Base-by-base conservation (phyloP, 1,139 yeast species). In the Meyerozyma sp. region DNA sequence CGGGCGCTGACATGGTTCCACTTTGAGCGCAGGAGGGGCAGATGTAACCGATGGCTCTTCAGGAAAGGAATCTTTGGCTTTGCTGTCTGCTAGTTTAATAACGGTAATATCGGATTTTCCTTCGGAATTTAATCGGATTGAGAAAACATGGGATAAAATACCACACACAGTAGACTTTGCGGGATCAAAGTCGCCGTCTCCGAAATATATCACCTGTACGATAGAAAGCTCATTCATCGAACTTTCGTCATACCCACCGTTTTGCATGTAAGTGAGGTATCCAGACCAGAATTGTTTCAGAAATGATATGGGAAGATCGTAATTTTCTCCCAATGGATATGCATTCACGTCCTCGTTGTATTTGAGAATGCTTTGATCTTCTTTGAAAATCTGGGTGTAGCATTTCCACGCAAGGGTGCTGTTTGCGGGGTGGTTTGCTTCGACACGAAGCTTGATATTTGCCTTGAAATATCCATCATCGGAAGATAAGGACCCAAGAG, bases 231-330 rank as follows among this genome's bases (percentile, higher is more conserved):
- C 44, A 14, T 48, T 46, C 36, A 71, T 50, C 25, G 57, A 55
- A 35, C 56, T 49, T 27, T 56, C 61, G 21, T 59, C 54, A 29
- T 45, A 40, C n/a, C 62, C 50, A 2, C 76, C 77, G 54, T 68
- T 69, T 25, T 59, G 50, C 42, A 70, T 55, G 45, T 58, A 69
- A 14, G 69, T 59, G 30, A 73, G 52, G 49, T 63, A 68, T 0
- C 78, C 77, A 2, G 66, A 55, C 64, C 73, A 69, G 49, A 72
- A 73, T 26, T 56, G 58, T 47, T 62, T 66, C 52, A 70, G 53
- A 44, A 72, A 69, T 6, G 78, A 77, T 8, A 68, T 51, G 36
- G 63, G 63, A n/a, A 71, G 54, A 11, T 62, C 63, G 44, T 57
- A 65, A 11, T 50, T 47, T 16, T 46, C 43, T 1, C 49, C 46